phyloP scores from a whole-genome alignment of 164 flowering plant species.

The Vitis rupestris region DNA sequence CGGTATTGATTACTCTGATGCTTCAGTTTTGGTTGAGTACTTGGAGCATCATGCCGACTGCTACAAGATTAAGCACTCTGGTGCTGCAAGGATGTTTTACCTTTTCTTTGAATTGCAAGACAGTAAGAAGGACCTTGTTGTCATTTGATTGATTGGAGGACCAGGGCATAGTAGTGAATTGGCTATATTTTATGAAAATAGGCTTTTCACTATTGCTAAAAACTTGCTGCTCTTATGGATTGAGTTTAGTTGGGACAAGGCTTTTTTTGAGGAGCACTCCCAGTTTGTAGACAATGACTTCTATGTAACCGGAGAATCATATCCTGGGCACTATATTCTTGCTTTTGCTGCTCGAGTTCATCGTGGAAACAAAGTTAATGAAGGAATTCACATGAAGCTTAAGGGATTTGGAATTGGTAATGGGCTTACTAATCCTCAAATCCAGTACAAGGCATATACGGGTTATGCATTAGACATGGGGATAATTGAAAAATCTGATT shows the following conservation, averaged over 20 bases:
- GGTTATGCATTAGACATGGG: slow-evolving; percentile 7
- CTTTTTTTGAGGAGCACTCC: slow-evolving; percentile 1
- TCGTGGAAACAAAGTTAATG: background rate
- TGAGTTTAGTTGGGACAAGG: slow-evolving; percentile 36
- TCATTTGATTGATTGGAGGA: slow-evolving; percentile 41
- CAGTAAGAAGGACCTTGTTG: slow-evolving; percentile 31
- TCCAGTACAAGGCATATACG: background rate
- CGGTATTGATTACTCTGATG: slow-evolving; percentile 1
- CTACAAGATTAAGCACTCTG: slow-evolving; percentile 32
- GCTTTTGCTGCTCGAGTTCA: slow-evolving; percentile 5
- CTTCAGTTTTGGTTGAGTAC: slow-evolving; percentile 24
- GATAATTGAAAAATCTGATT: background rate
- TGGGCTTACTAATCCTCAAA: background rate
- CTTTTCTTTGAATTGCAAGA: slow-evolving; percentile 41
- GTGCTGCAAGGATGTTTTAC: slow-evolving; percentile 49
- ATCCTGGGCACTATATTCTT: slow-evolving; percentile 3
- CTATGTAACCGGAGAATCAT: slow-evolving; percentile 6
- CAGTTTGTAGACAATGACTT: background rate
- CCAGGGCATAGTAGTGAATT: slow-evolving; percentile 44
- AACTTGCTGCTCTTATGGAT: slow-evolving; percentile 35
- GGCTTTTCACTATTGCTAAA: slow-evolving; percentile 30
- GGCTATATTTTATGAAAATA: slow-evolving; percentile 44
- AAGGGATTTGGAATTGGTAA: slow-evolving; percentile 5
- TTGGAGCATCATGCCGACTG: slow-evolving; percentile 55
- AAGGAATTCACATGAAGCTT: too few relatives aligned